A percentile compares a stretch with the other conserved stretches of the same genome.
Evolutionary conservation across 192 early-diverging fungal species (phyloP).

Genomic region (Backusella macrospora): DNA sequence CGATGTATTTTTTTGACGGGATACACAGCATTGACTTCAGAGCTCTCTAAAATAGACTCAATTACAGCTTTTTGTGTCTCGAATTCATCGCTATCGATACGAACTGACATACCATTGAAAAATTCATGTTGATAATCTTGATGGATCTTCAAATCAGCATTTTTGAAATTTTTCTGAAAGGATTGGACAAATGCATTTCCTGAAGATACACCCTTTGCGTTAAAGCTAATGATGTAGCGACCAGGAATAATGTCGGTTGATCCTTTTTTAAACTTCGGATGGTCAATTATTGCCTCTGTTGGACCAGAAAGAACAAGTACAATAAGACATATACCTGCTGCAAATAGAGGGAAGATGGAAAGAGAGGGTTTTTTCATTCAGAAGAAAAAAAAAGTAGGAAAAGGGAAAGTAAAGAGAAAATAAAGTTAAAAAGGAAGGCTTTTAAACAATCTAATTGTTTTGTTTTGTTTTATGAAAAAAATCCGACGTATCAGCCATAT

Average conservation of each 20-base stretch:
- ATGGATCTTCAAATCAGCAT: conserved; percentile 10
- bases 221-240: conserved; percentile 23
- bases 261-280: conserved; percentile 13
- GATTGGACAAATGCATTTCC: conserved; percentile 21
- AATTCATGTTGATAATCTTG: conserved; percentile 24
- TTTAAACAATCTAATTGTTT: conserved; percentile 3
- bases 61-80: conserved; percentile 13
- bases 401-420: not conserved
- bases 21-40: conserved; percentile 21
- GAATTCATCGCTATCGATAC: not conserved
- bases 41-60: conserved; percentile 15
- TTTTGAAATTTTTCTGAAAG: not conserved
- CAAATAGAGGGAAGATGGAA: conserved; percentile 17
- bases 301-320: conserved; percentile 9
- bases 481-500: not conserved
- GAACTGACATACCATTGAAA: conserved; percentile 32
- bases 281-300: not conserved
- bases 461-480: not conserved
- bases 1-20: conserved; percentile 25
- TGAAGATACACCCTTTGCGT: not conserved
- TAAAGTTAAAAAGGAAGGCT: not conserved
- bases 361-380: conserved; percentile 16
- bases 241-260: not conserved
- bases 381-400: conserved; percentile 5
- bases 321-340: conserved; percentile 19